Percentiles rank a stretch among this genome's conserved stretches.
phyloP scores from a whole-genome alignment of 2,329 filamentous ascomycete genomes.

The Corynespora cassiicola region DNA sequence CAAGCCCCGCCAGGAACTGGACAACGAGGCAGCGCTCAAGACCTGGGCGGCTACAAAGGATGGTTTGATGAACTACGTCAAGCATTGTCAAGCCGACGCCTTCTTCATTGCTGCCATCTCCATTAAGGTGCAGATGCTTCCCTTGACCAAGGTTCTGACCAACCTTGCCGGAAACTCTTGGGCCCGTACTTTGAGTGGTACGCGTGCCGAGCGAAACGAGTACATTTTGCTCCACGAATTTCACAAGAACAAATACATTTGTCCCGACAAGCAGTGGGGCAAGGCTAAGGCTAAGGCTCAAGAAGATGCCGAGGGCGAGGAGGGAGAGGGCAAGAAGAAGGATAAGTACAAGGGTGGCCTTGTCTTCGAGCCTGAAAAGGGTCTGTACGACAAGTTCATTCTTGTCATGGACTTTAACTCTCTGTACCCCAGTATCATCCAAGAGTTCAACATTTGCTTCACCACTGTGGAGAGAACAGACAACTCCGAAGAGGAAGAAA shows the following conservation, averaged over 20 bases:
- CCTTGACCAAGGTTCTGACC: conserved; percentile 91
- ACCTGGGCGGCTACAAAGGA: conserved; percentile 84
- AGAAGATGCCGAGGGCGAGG: conserved; percentile 76
- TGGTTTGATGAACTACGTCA: conserved; percentile 90
- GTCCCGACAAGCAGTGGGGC: conserved; percentile 89
- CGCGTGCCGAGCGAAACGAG: conserved; percentile 95
- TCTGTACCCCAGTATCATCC: conserved; percentile 96
- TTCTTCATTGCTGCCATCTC: conserved; percentile 94
- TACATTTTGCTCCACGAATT: conserved; percentile 99
- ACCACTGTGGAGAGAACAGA: conserved; percentile 87
- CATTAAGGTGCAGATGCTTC: conserved; percentile 87
- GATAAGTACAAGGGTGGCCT: conserved; percentile 99
- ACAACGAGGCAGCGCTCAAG: conserved; percentile 85
- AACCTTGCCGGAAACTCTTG: conserved; percentile 98
- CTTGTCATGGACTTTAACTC: conserved; percentile 99
- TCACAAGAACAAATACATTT: conserved; percentile 95
- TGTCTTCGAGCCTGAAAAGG: conserved; percentile 97
- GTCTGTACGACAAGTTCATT: conserved; percentile 96
- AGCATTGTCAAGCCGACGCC: conserved; percentile 93
- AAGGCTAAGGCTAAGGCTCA: conserved; percentile 76
- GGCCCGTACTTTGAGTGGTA: conserved; percentile 94
- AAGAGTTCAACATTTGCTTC: conserved; percentile 99
- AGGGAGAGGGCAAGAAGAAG: conserved; percentile 81
- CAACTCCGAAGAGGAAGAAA: conserved; percentile 80
- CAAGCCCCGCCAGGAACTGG: conserved; percentile 79